phyloP scores from a whole-genome alignment of 1,284 basidiomycete genomes.

The Takashimella tepidaria region DNA sequence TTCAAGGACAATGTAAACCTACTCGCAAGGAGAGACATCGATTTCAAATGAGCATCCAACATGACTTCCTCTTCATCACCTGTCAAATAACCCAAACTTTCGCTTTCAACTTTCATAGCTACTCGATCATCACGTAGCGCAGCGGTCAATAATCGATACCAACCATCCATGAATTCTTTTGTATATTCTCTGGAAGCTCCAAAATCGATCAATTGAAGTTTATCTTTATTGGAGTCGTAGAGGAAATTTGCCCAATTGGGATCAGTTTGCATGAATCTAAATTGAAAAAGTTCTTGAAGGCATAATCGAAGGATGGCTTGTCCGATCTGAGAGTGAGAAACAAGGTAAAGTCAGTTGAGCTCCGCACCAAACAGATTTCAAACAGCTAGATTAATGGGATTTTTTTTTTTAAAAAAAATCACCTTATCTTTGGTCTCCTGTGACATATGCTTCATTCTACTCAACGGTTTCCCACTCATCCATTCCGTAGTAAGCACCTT shows the following conservation, averaged over 20 bases:
- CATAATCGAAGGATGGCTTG: slow-evolving; percentile 76
- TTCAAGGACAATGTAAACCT: slow-evolving; percentile 2
- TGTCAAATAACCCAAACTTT: slow-evolving; percentile 80
- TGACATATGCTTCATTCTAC: slow-evolving; percentile 55
- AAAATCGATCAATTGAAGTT: slow-evolving; percentile 89
- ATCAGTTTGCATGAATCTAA: slow-evolving; percentile 95
- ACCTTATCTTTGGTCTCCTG: slow-evolving; percentile 74
- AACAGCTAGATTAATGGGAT: not conserved
- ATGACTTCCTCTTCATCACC: slow-evolving; percentile 81
- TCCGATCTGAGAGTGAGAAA: slow-evolving; percentile 65
- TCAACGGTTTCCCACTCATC: slow-evolving; percentile 76
- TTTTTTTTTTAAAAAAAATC: slow-evolving; percentile 32
- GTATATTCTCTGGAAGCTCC: slow-evolving; percentile 87
- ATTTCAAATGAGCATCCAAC: slow-evolving; percentile 80
- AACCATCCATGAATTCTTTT: slow-evolving; percentile 80
- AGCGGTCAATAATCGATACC: slow-evolving; percentile 73
- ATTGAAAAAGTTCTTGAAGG: slow-evolving; percentile 83
- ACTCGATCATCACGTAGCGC: slow-evolving; percentile 67
- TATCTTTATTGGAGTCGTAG: slow-evolving; percentile 59
- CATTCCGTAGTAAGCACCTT: slow-evolving; percentile 86
- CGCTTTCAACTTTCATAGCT: slow-evolving; percentile 68
- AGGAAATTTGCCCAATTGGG: slow-evolving; percentile 99
- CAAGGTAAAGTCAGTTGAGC: not conserved
- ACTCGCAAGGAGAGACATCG: slow-evolving; percentile 60
- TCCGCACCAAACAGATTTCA: slow-evolving; percentile 1